phyloP scores from a whole-genome alignment of 352 stramenopile genomes.

The Phytophthora pistaciae region DNA sequence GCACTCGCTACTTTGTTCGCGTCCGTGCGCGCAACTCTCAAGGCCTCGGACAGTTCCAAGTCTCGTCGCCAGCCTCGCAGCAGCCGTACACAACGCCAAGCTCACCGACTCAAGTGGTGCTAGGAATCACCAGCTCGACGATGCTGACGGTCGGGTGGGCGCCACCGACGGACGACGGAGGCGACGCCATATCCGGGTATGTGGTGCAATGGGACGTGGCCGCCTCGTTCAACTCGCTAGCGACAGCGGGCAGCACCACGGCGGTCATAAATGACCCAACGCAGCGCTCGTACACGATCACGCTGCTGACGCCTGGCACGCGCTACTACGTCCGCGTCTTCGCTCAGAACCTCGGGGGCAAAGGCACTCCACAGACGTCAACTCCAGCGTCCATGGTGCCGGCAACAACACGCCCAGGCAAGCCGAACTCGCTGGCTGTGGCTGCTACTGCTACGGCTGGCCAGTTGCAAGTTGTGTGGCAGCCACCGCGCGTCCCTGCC shows the following conservation, averaged over 20 bases:
- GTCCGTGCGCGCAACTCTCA: constrained; percentile 78
- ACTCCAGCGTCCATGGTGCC: constrained; percentile 60
- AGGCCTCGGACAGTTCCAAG: constrained; percentile 81
- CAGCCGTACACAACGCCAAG: constrained; percentile 93
- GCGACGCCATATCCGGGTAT: constrained; percentile 90
- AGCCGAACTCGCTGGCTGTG: constrained; percentile 64
- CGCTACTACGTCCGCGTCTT: constrained; percentile 71
- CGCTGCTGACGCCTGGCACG: constrained; percentile 77
- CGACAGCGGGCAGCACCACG: constrained; percentile 64
- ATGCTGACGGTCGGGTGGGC: constrained; percentile 93
- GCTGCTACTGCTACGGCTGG: constrained; percentile 34
- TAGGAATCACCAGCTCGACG: constrained; percentile 82
- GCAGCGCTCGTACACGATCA: constrained; percentile 83
- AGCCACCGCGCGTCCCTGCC: constrained; percentile 60
- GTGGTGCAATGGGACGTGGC: constrained; percentile 94
- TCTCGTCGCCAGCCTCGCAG: constrained; percentile 83
- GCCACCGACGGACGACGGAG: constrained; percentile 87
- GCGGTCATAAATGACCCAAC: constrained; percentile 59
- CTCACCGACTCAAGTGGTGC: constrained; percentile 85
- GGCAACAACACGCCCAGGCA: constrained; percentile 66
- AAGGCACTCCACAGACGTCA: constrained; percentile 66
- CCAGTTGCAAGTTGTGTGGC: constrained; percentile 66
- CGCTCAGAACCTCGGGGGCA: constrained; percentile 49
- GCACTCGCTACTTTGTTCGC: constrained; percentile 73
- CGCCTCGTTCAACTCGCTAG: constrained; percentile 89